phyloP scores from a whole-genome alignment of 2,329 filamentous ascomycete species.

The Simplicillium aogashimaense region DNA sequence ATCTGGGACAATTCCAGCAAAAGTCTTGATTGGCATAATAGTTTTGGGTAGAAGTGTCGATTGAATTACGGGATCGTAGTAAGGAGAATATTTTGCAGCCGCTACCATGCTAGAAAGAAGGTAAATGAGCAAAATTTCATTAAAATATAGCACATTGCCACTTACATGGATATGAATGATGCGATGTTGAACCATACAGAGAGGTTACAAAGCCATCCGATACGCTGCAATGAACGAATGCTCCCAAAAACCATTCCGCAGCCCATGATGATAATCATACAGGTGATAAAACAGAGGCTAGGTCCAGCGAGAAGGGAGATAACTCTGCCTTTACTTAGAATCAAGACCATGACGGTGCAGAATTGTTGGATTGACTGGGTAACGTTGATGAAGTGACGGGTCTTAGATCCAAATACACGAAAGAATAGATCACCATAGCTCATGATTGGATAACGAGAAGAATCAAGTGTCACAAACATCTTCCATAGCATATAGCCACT shows the following conservation, averaged over 20 bases:
- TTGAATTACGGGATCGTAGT: conserved; percentile 1
- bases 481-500: conserved; percentile 31
- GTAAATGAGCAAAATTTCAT: not conserved
- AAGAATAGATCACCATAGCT: conserved; percentile 37
- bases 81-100: conserved; percentile 2
- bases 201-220: conserved; percentile 45
- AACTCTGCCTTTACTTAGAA: conserved; percentile 40
- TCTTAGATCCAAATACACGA: conserved; percentile 30
- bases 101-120: conserved; percentile 4
- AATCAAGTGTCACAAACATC: conserved; percentile 33
- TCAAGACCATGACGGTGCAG: conserved; percentile 38
- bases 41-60: conserved; percentile 5
- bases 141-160: not conserved
- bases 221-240: conserved; percentile 41
- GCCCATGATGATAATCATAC: conserved; percentile 36
- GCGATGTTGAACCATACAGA: conserved; percentile 44
- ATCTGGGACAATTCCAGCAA: conserved; percentile 5
- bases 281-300: conserved; percentile 40
- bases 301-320: conserved; percentile 39
- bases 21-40: conserved; percentile 1
- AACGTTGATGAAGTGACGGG: conserved; percentile 34
- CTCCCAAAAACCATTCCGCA: conserved; percentile 43
- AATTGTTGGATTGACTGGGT: conserved; percentile 36
- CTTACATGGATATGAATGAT: conserved; percentile 30
- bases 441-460: conserved; percentile 30